Percentiles rank a stretch among this genome's conserved stretches.
Evolutionary conservation across 192 early-diverging fungal genomes (phyloP).

Genomic region (Coemansia sp.): DNA sequence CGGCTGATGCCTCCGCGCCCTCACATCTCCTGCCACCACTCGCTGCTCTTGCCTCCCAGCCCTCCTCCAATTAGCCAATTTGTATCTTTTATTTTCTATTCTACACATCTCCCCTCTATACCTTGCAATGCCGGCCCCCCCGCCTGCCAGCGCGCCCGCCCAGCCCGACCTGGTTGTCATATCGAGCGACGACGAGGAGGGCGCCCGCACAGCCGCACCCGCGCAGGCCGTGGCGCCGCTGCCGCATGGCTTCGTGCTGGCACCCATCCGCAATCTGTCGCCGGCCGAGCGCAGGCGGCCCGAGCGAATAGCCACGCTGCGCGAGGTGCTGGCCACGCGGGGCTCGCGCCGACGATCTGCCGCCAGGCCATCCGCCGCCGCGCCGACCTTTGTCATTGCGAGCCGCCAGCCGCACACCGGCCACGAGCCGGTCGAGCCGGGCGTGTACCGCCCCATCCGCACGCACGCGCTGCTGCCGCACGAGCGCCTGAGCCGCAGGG

Average conservation of each 20-base stretch:
- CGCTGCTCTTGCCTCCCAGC: background rate
- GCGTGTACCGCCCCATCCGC: slow-evolving; percentile 38
- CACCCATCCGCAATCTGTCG: slow-evolving; percentile 14
- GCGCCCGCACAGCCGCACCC: background rate
- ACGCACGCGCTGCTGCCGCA: slow-evolving; percentile 36
- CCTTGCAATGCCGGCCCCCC: background rate
- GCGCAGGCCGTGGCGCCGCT: slow-evolving; percentile 10
- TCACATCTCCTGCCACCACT: too few relatives aligned
- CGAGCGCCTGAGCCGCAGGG: slow-evolving; percentile 13
- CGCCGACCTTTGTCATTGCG: too few relatives aligned
- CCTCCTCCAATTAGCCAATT: background rate
- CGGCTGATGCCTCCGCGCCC: too few relatives aligned
- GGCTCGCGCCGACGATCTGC: slow-evolving; percentile 14
- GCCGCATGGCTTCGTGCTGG: slow-evolving; percentile 25
- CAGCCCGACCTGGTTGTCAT: slow-evolving; percentile 7
- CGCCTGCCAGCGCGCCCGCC: background rate
- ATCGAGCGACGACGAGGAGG: slow-evolving; percentile 23
- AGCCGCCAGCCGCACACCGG: slow-evolving; percentile 13
- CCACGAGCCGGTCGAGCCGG: slow-evolving; percentile 35
- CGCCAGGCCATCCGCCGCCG: too few relatives aligned
- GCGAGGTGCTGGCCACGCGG: slow-evolving; percentile 31
- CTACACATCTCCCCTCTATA: background rate
- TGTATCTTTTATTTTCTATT: background rate
- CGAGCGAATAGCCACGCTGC: slow-evolving; percentile 41
- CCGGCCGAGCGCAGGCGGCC: slow-evolving; percentile 20